Conservation (phyloP, 2,329 filamentous ascomycete genomes). For the Cryphonectria carpinicola region DNA sequence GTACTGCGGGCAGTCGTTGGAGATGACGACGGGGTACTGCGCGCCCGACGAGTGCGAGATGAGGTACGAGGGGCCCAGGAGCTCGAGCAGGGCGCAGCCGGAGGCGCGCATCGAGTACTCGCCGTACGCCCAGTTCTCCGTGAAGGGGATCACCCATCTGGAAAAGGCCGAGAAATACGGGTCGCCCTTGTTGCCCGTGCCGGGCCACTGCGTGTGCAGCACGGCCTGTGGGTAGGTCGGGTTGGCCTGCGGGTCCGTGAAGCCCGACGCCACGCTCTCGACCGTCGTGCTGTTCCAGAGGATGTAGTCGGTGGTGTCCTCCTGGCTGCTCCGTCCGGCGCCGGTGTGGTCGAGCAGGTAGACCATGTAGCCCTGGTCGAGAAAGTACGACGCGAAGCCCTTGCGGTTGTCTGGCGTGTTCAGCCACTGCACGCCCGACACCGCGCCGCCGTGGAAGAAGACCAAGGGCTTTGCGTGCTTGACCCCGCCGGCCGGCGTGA, state of each 20-base stretch:
- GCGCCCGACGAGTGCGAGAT: slow-evolving; percentile 35
- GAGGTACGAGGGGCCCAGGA: slow-evolving; percentile 37
- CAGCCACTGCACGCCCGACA: slow-evolving; percentile 40
- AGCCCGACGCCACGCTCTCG: slow-evolving; percentile 34
- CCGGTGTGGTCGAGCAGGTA: slow-evolving; percentile 46
- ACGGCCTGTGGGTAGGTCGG: slow-evolving; percentile 39
- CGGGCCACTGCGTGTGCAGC: slow-evolving; percentile 41
- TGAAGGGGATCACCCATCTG: slow-evolving; percentile 45
- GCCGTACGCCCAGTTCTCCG: slow-evolving; percentile 31
- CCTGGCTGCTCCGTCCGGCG: slow-evolving; percentile 39
- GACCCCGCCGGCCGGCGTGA: slow-evolving; percentile 33
- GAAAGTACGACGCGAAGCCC: slow-evolving; percentile 48
- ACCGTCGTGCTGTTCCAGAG: slow-evolving; percentile 34
- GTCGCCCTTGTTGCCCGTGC: slow-evolving; percentile 43
- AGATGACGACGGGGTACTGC: slow-evolving; percentile 35
- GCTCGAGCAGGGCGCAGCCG: slow-evolving; percentile 33
- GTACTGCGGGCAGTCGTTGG: slow-evolving; percentile 35
- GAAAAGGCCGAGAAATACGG: slow-evolving; percentile 53
- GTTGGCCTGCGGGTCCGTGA: slow-evolving; percentile 35
- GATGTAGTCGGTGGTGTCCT: slow-evolving; percentile 35
- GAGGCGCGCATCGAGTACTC: slow-evolving; percentile 34
- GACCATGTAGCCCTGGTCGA: slow-evolving; percentile 44
- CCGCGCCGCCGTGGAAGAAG: slow-evolving; percentile 39
- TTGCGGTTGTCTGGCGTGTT: slow-evolving; percentile 46
- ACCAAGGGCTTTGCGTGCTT: slow-evolving; percentile 36